phyloP scores from a whole-genome alignment of 805 yeast species.

The Ogataea polymorpha region DNA sequence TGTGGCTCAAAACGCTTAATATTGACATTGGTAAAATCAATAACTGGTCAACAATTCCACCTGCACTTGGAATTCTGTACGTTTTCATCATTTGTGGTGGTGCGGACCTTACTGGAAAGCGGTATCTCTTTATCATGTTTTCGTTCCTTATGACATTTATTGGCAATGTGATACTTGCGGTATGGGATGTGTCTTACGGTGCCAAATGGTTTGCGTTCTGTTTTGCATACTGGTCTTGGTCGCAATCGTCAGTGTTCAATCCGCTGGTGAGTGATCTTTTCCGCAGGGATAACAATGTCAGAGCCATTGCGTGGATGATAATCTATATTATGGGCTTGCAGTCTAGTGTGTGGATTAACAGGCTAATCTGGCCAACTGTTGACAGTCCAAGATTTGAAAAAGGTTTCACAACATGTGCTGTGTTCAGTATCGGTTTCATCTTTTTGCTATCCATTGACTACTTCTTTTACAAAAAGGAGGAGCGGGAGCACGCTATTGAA shows the following conservation, averaged over 20 bases:
- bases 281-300: conserved; percentile 52
- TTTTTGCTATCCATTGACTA: conserved; percentile 19
- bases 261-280: conserved; percentile 56
- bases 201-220: conserved; percentile 67
- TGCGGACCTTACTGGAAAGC: conserved; percentile 49
- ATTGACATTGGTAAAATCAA: conserved; percentile 45
- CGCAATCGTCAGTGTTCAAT: conserved; percentile 60
- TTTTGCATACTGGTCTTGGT: conserved; percentile 58
- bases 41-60: conserved; percentile 52
- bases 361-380: conserved; percentile 43
- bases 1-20: conserved; percentile 58
- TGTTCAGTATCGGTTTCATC: conserved; percentile 34
- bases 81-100: conserved; percentile 45
- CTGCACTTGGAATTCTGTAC: conserved; percentile 55
- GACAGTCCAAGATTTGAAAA: conserved; percentile 55
- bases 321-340: conserved; percentile 49
- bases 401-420: conserved; percentile 50
- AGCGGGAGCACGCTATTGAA: conserved; percentile 40
- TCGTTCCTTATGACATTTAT: conserved; percentile 53
- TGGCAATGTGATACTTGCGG: conserved; percentile 53
- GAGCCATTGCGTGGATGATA: conserved; percentile 55
- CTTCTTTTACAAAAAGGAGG: conserved; percentile 49
- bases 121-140: conserved; percentile 53
- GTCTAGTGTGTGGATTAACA: conserved; percentile 35
- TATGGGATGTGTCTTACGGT: conserved; percentile 54